Evolutionary conservation across 2,329 filamentous ascomycete species (phyloP), one percentile per base, ranked within the genome.

Genomic region (Aspergillus luchuensis): DNA sequence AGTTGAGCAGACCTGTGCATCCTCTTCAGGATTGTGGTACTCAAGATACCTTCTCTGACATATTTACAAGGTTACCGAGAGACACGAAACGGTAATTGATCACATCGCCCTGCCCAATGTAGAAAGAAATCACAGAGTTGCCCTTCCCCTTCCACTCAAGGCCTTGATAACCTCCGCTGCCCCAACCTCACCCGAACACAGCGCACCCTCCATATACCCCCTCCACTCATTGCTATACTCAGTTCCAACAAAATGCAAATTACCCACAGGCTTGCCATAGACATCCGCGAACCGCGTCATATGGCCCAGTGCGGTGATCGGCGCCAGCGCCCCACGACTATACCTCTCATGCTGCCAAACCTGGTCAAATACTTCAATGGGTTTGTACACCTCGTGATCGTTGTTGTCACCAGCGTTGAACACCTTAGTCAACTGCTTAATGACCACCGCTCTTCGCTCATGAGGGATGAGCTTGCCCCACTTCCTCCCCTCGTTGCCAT

Each of bases 181-280:
- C 3, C 77, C 84, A n/a, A 79, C 71, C 60, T 83, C 74, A 1
- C 84, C 84, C 23, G 76, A 80, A 2, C 79, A 66, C 17, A 86
- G 72, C 0, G 84, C 84, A 4, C 84, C 84, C 61, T 86, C 84
- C 82, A 86, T 85, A 66, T 85, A 85, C 0, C 84, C 84, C 58
- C 81, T 81, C 84, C 84, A 86, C 53, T 81, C 79, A 2, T 67
- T 74, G 2, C 79, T 76, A 6, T 79, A 82, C 73, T 86, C 84
- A 0, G 84, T 85, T 0, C 84, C 84, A 2, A 80, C 82, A 66
- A 85, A 86, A 67, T 85, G 79, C 5, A 84, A 23, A 54, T 80
- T 74, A 5, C 76, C 72, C 59, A 74, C 69, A 0, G 74, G 66
- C 25, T 72, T 66, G 13, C 45, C 48, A 19, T 41, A 51, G 5